A percentile compares a stretch with the other conserved stretches of the same genome.
Conservation (phyloP, 768 basidiomycete species). For the Suillus sp. region DNA sequence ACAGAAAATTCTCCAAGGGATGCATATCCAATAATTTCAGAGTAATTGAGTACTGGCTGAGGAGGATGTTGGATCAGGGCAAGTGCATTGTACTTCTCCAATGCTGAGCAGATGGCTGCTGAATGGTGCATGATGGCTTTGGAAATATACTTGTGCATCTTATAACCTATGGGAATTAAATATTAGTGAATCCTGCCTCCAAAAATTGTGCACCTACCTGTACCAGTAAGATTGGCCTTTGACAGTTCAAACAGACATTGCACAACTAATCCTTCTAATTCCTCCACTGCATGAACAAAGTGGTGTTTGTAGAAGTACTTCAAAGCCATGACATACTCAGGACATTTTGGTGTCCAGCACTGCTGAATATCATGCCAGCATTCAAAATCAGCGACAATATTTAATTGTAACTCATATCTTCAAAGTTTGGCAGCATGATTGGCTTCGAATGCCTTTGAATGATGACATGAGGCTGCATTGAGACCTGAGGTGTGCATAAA, state of each 20-base stretch:
- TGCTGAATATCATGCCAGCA: constrained; percentile 23
- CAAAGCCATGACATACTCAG: constrained; percentile 26
- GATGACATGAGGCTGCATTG: constrained; percentile 17
- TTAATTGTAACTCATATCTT: constrained; percentile 15
- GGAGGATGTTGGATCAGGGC: constrained; percentile 25
- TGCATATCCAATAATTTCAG: constrained; percentile 19
- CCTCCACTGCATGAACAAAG: constrained; percentile 34
- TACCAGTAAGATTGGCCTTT: constrained; percentile 38
- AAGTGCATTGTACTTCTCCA: constrained; percentile 34
- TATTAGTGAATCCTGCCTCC: neutral
- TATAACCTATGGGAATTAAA: constrained; percentile 32
- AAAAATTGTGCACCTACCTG: constrained; percentile 30
- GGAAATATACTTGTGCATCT: constrained; percentile 36
- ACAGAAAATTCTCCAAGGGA: constrained; percentile 37
- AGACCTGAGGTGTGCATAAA: constrained; percentile 13
- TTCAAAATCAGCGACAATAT: constrained; percentile 10
- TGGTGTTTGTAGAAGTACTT: constrained; percentile 10
- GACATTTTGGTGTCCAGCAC: constrained; percentile 29
- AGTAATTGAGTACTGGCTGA: constrained; percentile 23
- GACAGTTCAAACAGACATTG: constrained; percentile 42
- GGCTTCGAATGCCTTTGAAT: constrained; percentile 26
- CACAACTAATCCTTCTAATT: constrained; percentile 36
- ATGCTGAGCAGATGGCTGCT: constrained; percentile 34
- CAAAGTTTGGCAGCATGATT: constrained; percentile 20
- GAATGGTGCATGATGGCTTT: constrained; percentile 35